Percentiles rank a stretch among this genome's conserved stretches.
These are phyloP conservation scores for Didymosphaeria variabile DNA, from an alignment of 2,329 filamentous ascomycete genomes.

Conservation along the genomic window DNA sequence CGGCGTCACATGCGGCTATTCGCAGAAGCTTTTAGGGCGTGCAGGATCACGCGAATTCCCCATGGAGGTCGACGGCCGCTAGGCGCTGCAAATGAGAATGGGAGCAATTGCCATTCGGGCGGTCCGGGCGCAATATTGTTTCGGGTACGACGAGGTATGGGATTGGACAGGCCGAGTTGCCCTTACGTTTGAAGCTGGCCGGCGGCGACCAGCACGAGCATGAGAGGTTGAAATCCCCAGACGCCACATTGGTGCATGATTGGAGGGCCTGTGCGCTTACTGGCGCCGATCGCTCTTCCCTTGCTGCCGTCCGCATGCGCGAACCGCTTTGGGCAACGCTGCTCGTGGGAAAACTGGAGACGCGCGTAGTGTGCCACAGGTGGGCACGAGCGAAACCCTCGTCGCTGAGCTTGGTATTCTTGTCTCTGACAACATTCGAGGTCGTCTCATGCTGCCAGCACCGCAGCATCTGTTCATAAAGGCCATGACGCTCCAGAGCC, in stretches of 20 bases:
- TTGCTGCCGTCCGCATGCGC: conserved; percentile 23
- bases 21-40: conserved; percentile 21
- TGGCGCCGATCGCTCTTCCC: conserved; percentile 29
- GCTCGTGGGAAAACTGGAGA: conserved; percentile 30
- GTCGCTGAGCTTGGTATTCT: not conserved
- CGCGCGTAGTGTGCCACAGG: conserved; percentile 15
- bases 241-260: conserved; percentile 30
- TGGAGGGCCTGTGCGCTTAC: conserved; percentile 20
- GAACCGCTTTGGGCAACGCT: conserved; percentile 28
- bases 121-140: conserved; percentile 27
- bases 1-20: conserved; percentile 34
- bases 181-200: conserved; percentile 28
- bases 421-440: not conserved
- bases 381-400: conserved; percentile 6
- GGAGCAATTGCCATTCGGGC: conserved; percentile 32
- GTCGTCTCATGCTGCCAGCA: not conserved
- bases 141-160: conserved; percentile 25
- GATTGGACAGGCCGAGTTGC: conserved; percentile 28
- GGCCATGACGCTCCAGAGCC: conserved; percentile 9
- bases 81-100: conserved; percentile 30
- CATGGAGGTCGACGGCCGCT: conserved; percentile 10
- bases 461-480: not conserved
- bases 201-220: conserved; percentile 21
- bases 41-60: conserved; percentile 19
- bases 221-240: conserved; percentile 27